These are phyloP conservation scores for Panellus pusillus DNA, from an alignment of 768 basidiomycete genomes.

Conservation along the genomic window DNA sequence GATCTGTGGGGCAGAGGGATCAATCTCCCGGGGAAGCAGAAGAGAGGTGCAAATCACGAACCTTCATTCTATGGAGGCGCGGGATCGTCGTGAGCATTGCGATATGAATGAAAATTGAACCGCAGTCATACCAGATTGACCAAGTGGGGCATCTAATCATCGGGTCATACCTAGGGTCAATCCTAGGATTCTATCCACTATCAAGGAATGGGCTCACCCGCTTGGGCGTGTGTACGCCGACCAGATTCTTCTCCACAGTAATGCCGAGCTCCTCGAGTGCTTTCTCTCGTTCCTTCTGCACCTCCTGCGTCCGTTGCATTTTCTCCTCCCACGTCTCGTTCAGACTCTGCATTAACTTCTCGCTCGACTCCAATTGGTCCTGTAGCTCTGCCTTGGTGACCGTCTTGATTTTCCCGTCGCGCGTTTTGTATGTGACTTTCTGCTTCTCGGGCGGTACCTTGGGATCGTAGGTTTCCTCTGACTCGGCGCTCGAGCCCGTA, in stretches of 20 bases:
- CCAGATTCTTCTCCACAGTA: constrained; percentile 93
- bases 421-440: constrained; percentile 91
- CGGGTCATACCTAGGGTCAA: constrained; percentile 12
- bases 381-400: constrained; percentile 97
- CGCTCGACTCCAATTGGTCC: constrained; percentile 93
- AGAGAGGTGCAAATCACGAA: constrained; percentile 26
- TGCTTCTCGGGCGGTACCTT: constrained; percentile 91
- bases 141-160: constrained; percentile 81
- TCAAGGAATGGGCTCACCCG: constrained; percentile 57
- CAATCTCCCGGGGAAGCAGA: constrained; percentile 9
- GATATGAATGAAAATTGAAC: constrained; percentile 12
- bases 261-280: constrained; percentile 97
- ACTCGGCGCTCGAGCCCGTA: constrained; percentile 60
- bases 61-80: constrained; percentile 63
- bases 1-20: constrained; percentile 53
- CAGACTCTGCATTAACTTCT: constrained; percentile 82
- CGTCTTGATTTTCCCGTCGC: constrained; percentile 91
- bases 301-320: constrained; percentile 85
- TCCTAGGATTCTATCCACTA: constrained; percentile 9
- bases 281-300: constrained; percentile 96
- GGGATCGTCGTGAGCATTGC: constrained; percentile 18
- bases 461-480: constrained; percentile 71
- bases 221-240: constrained; percentile 98
- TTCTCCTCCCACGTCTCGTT: constrained; percentile 95
- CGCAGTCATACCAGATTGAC: constrained; percentile 78